Evolutionary conservation across 75 land plant species (phyloP).

Genomic region (Cunninghamia lanceolata): DNA sequence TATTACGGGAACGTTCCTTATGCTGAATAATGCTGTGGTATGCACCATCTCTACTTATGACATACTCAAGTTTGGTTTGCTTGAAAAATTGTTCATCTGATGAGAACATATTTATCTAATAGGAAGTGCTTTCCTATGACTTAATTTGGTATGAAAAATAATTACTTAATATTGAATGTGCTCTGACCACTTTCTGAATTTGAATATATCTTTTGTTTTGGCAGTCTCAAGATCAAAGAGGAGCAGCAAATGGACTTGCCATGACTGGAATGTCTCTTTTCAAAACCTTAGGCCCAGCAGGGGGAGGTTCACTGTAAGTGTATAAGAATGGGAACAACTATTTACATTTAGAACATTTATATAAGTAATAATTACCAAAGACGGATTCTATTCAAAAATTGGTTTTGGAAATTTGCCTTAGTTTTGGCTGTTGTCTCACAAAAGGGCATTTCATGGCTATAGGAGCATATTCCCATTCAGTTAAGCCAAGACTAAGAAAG

Average conservation of each 20-base stretch:
- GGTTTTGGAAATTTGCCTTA: neutral
- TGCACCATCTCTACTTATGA: neutral
- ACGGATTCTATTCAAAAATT: neutral
- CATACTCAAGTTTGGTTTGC: neutral
- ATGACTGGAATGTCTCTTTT: conserved; percentile 60
- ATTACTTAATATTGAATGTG: neutral
- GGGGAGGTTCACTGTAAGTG: conserved; percentile 79
- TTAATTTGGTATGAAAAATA: neutral
- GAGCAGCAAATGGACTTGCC: conserved; percentile 80
- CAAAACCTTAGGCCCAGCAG: conserved; percentile 82
- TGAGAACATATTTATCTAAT: neutral
- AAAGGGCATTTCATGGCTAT: neutral
- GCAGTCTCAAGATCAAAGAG: conserved; percentile 80
- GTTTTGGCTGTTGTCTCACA: neutral
- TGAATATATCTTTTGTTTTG: neutral
- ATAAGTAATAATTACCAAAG: neutral
- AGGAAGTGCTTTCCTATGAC: neutral
- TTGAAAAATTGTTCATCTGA: neutral
- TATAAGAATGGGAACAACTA: neutral
- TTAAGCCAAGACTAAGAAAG: neutral
- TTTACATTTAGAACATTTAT: neutral
- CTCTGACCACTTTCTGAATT: neutral
- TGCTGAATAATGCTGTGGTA: conserved; percentile 83
- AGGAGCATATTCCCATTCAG: neutral
- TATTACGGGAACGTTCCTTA: conserved; percentile 58